Evolutionary conservation across 805 yeast genomes (phyloP).

Genomic region (Teunomyces gatunensis): DNA sequence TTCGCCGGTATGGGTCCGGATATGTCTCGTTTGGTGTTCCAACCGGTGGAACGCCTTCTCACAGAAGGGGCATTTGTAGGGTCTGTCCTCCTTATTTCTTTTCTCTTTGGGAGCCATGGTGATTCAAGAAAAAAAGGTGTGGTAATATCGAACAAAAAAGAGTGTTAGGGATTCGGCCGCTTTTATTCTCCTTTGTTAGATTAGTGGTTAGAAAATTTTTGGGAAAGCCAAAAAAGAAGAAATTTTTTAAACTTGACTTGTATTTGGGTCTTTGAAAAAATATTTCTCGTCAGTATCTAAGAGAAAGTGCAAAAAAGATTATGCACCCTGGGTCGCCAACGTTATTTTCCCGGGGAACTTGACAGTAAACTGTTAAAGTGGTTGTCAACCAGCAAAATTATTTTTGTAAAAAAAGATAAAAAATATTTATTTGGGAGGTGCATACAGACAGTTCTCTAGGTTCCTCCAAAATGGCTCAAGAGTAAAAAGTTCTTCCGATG

Average conservation of each 20-base stretch:
- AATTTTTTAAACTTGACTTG: background rate
- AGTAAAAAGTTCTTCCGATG: constrained; percentile 3
- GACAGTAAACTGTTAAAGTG: background rate
- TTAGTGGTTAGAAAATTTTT: background rate
- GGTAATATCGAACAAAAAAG: background rate
- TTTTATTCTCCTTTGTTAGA: background rate
- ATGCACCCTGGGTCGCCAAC: constrained; percentile 2
- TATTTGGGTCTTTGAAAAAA: background rate
- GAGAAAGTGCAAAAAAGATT: background rate
- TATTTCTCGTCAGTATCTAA: background rate
- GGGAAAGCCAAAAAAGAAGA: background rate
- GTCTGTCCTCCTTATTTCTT: constrained; percentile 32
- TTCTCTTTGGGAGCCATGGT: constrained; percentile 12
- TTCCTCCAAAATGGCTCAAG: background rate
- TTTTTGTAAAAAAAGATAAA: background rate
- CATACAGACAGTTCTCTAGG: background rate
- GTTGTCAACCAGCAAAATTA: background rate
- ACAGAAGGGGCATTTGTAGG: constrained; percentile 73
- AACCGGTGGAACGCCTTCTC: constrained; percentile 71
- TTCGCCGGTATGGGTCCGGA: constrained; percentile 79
- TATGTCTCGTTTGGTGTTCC: constrained; percentile 78
- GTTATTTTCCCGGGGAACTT: background rate
- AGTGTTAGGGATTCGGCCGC: constrained; percentile 2
- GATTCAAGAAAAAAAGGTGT: background rate
- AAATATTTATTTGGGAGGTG: no score